Evolutionary conservation across 805 yeast species (phyloP).

Genomic region (Cyberlindnera galapagoensis): DNA sequence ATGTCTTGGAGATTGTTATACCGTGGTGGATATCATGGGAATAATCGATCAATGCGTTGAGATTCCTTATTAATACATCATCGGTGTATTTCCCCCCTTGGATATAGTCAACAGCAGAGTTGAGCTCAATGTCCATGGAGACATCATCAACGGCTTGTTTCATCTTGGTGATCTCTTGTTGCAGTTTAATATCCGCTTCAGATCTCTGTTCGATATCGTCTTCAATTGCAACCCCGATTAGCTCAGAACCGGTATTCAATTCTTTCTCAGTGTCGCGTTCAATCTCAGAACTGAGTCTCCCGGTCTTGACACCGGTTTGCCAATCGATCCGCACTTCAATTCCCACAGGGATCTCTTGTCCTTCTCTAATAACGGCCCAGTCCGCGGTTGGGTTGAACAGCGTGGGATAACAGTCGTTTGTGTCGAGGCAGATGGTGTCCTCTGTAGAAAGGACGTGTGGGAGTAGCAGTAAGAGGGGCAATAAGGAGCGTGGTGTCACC

Average conservation of each 20-base stretch:
- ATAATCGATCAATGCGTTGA: conserved; percentile 45
- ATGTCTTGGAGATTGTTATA: conserved; percentile 32
- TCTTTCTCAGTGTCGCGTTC: conserved; percentile 1
- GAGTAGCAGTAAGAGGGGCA: conserved; percentile 4
- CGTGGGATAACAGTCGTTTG: conserved; percentile 54
- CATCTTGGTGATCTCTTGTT: not conserved
- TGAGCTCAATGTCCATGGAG: conserved; percentile 8
- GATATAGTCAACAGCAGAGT: conserved; percentile 8
- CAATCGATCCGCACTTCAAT: conserved; percentile 60
- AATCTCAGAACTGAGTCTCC: conserved; percentile 38
- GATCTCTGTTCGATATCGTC: not conserved
- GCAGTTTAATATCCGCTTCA: not conserved
- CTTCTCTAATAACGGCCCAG: conserved; percentile 65
- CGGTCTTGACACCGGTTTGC: conserved; percentile 66
- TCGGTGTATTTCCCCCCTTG: conserved; percentile 1
- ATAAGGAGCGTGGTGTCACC: conserved; percentile 2
- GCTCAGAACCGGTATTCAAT: not conserved
- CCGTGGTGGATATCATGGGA: conserved; percentile 67
- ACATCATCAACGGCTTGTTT: not conserved
- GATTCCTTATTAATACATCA: conserved; percentile 14
- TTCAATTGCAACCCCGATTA: not conserved
- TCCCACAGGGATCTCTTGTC: conserved; percentile 79
- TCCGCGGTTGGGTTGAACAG: conserved; percentile 55
- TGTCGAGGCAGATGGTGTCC: conserved; percentile 16
- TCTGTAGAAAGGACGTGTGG: conserved; percentile 34